A percentile compares a stretch with the other conserved stretches of the same genome.
Conservation (phyloP, 106 monocot species). For the Dioscorea dumetorum region DNA sequence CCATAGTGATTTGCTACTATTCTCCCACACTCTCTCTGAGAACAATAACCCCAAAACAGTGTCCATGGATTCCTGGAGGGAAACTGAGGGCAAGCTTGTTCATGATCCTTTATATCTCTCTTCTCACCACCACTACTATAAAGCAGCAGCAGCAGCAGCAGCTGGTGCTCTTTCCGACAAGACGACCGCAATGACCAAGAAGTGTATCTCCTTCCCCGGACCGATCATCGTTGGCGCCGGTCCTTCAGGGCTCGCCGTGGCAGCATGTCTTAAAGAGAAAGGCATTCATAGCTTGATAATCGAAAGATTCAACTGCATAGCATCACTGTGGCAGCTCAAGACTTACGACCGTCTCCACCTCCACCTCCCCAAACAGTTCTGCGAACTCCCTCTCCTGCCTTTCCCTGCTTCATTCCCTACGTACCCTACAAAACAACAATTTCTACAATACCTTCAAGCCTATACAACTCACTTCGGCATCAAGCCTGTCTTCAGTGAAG, state of each 20-base stretch:
- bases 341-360: conserved; percentile 64
- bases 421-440: conserved; percentile 63
- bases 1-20: not conserved
- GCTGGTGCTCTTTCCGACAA: not conserved
- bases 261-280: conserved; percentile 35
- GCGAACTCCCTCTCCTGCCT: conserved; percentile 61
- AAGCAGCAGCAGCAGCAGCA: no score
- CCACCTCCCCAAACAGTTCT: conserved; percentile 64
- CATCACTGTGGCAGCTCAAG: conserved; percentile 52
- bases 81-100: conserved; percentile 24
- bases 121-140: not conserved
- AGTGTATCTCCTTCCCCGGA: conserved; percentile 17
- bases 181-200: not conserved
- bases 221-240: conserved; percentile 62
- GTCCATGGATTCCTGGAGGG: conserved; percentile 35
- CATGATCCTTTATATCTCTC: conserved; percentile 24
- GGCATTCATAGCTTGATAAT: conserved; percentile 41
- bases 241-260: conserved; percentile 54
- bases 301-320: conserved; percentile 52
- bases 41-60: not conserved
- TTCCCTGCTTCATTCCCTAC: conserved; percentile 40
- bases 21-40: not conserved
- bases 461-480: conserved; percentile 37
- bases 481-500: conserved; percentile 20
- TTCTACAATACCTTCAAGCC: conserved; percentile 37